These are phyloP conservation scores for Tagetes patula DNA, from an alignment of 129 eudicot genomes.

Conservation along the genomic window DNA sequence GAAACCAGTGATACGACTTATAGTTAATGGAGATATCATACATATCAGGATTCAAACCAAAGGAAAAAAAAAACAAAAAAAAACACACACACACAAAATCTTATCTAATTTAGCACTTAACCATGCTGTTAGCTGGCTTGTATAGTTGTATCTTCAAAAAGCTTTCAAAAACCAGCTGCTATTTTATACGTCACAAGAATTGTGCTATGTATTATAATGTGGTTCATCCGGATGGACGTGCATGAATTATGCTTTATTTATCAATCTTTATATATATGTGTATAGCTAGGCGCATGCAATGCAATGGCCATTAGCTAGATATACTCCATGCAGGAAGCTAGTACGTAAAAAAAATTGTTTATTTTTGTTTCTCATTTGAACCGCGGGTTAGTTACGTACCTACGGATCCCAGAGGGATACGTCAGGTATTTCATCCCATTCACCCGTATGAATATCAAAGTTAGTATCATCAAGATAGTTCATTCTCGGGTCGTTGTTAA, in stretches of 20 bases:
- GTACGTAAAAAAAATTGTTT: background rate
- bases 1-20: background rate
- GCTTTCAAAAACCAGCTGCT: background rate
- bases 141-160: background rate
- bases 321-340: background rate
- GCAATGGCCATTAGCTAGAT: background rate
- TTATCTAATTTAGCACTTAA: background rate
- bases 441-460: conserved; percentile 6
- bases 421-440: conserved; percentile 47
- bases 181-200: background rate
- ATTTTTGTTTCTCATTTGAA: background rate
- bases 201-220: background rate
- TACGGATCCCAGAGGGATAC: conserved; percentile 50
- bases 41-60: background rate
- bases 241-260: conserved; percentile 6
- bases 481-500: conserved; percentile 14
- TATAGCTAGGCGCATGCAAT: background rate
- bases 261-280: conserved; percentile 12
- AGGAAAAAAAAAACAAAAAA: background rate
- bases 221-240: background rate
- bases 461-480: conserved; percentile 2
- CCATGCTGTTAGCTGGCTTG: background rate
- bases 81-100: background rate
- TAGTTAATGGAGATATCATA: background rate
- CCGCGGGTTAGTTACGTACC: background rate